phyloP scores from a whole-genome alignment of 495 filamentous ascomycete genomes.

The Xylaria castorea region DNA sequence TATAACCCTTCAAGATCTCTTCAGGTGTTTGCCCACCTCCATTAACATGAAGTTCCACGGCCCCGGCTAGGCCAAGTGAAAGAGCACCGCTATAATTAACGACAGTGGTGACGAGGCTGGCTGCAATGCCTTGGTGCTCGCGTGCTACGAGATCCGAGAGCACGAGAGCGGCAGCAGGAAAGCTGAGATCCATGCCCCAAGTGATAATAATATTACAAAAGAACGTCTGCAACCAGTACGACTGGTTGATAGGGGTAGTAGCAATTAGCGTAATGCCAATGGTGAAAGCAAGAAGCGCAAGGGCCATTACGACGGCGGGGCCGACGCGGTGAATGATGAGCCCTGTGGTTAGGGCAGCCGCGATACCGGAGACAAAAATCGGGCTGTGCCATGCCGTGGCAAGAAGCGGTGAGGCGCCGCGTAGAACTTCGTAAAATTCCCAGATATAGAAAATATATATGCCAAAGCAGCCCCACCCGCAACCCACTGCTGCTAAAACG shows the following conservation, averaged over 20 bases:
- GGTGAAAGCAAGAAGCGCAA: conserved; percentile 59
- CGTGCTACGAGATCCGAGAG: conserved; percentile 51
- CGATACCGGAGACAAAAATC: conserved; percentile 55
- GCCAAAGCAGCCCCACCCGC: conserved; percentile 69
- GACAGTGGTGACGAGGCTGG: conserved; percentile 53
- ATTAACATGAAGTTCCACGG: conserved; percentile 49
- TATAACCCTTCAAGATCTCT: conserved; percentile 49
- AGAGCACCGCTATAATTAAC: conserved; percentile 56
- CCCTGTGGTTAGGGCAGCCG: conserved; percentile 60
- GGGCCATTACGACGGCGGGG: conserved; percentile 58
- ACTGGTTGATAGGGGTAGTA: conserved; percentile 57
- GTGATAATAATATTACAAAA: conserved; percentile 57
- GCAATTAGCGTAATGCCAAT: conserved; percentile 56
- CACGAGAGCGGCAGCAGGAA: conserved; percentile 52
- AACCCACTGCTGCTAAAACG: conserved; percentile 62
- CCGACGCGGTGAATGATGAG: conserved; percentile 55
- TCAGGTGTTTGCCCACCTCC: conserved; percentile 40
- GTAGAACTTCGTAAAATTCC: conserved; percentile 61
- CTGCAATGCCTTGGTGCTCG: conserved; percentile 54
- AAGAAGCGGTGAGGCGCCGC: conserved; percentile 55
- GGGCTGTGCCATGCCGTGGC: conserved; percentile 58
- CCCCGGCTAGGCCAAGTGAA: conserved; percentile 58
- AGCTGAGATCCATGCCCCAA: conserved; percentile 62
- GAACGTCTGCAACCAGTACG: conserved; percentile 56
- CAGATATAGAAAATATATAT: conserved; percentile 67